A percentile compares a stretch with the other conserved stretches of the same genome.
phyloP scores from a whole-genome alignment of 139 green algal genomes.

The Chlamydomonas sp. region DNA sequence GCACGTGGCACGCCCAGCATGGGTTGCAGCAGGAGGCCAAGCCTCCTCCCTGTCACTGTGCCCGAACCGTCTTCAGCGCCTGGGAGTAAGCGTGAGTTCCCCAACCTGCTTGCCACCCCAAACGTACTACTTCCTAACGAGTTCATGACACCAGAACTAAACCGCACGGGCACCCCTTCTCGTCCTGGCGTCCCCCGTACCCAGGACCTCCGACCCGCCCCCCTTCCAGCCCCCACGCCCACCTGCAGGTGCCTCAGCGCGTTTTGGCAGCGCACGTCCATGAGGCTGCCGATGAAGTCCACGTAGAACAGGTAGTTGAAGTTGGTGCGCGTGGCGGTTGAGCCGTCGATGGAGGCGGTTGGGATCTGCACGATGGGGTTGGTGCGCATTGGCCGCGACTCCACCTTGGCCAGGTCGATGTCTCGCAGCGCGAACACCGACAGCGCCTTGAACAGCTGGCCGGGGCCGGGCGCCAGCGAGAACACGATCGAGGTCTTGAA shows the following conservation, averaged over 20 bases:
- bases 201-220: not conserved
- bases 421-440: constrained; percentile 95
- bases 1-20: too few species aligned
- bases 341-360: not conserved
- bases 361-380: constrained; percentile 69
- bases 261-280: constrained; percentile 86
- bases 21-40: too few species aligned
- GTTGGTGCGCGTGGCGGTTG: constrained; percentile 42
- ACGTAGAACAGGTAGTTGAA: constrained; percentile 99
- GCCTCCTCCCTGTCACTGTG: too few species aligned
- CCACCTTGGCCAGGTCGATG: constrained; percentile 98
- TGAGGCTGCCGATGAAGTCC: constrained; percentile 91
- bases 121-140: not conserved
- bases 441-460: constrained; percentile 97
- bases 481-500: constrained; percentile 97
- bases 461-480: constrained; percentile 82
- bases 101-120: too few species aligned
- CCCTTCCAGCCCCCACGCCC: not conserved
- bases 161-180: not conserved
- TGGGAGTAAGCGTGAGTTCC: too few species aligned
- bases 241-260: constrained; percentile 90
- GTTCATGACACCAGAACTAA: not conserved
- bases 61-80: too few species aligned
- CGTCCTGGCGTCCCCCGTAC: not conserved
- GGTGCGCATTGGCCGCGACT: constrained; percentile 88